Evolutionary conservation across 768 basidiomycete genomes (phyloP), one percentile per base, ranked within the genome.

Genomic region (Suillus occidentalis): DNA sequence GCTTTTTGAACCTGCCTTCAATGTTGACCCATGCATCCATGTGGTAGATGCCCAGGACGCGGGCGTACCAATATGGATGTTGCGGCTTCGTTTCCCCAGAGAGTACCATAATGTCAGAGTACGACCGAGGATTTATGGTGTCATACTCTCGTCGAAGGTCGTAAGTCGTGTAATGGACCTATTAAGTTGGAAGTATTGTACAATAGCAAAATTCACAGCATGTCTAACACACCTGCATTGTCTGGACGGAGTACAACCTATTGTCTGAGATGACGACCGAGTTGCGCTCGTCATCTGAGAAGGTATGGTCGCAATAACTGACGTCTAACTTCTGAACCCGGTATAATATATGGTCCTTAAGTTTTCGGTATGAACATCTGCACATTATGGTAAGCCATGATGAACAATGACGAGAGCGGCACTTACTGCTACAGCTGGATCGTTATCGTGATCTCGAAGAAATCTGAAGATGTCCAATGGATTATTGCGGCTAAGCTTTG

Each of bases 81-180:
- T 42, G 40, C 5, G 40, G 40, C 16, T 7, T 42, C 7, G 40
- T 18, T 42, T 42, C 40, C 6, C 40, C 40, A 18, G 40, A 42
- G 18, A 42, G 14, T 39, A 39, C 67, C 76, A 82, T 79, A 43
- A 84, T 65, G 50, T 81, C 70, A 9, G 72, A 31, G 8, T 79
- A 72, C 1, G 72, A 77, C 0, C 70, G 63, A 3, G 77, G 73
- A 75, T 68, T 76, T 63, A 18, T 60, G 0, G 14, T 52, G 31
- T 72, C 69, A 6, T 65, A 36, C 18, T 63, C 69, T 4, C 53
- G 22, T 1, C 43, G 37, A 9, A 75, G 37, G 12, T 75, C 61
- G 12, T 75, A 74, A 5, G 66, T 72, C 0, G 66, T 70, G 25
- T 68, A 72, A 37, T 58, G 61, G 0, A 71, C 16, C 1, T 31